Base-by-base conservation (phyloP, 1,139 yeast genomes). In the Suhomyces ambrosiae region DNA sequence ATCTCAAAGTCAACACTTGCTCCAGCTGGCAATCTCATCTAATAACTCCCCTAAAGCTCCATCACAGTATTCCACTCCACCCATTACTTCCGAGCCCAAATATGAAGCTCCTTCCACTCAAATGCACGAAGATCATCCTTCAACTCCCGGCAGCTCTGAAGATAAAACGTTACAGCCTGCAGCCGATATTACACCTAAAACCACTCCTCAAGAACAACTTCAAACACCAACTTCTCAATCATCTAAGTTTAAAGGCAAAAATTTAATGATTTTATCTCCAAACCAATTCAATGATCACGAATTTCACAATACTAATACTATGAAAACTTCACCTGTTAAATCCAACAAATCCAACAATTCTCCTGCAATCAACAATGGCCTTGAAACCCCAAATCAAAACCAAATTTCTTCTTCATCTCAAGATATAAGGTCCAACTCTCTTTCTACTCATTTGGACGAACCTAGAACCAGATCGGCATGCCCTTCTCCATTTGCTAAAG, bases 401-500 rank as follows among this genome's bases (percentile, higher is more conserved):
- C 41, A 30, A 19, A 28, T 33, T 14, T 9, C 21, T 11, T 12
- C 42, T 11, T 19, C 28, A 12, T 25, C 41, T 4, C 15, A 37
- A 7, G 41, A 43, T 14, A 18, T 35, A 13, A 33, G 23, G 18
- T 11, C 40, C 7, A 41, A 35, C 18, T 30, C 44, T 1, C 44
- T 53, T 22, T 22, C 42, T 12, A 46, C 47, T 5, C 48, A 47
- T 10, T 24, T 33, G 12, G 62, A 55, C 5, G 63, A 56, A 9
- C 38, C 44, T 4, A 47, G 47, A 23, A 44, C 54, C 3, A 50
- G 64, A 35, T 54, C 65, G 0, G 56, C 53, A 6, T 58, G 68
- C 24, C 55, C 71, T 4, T 68, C 74, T 24, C 77, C 77, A 4
- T 58, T 65, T 53, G 77, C 76, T 1, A 64, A 56, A 45, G 71